Conservation (phyloP, 2,329 filamentous ascomycete genomes). For the Monosporascus sp. region DNA sequence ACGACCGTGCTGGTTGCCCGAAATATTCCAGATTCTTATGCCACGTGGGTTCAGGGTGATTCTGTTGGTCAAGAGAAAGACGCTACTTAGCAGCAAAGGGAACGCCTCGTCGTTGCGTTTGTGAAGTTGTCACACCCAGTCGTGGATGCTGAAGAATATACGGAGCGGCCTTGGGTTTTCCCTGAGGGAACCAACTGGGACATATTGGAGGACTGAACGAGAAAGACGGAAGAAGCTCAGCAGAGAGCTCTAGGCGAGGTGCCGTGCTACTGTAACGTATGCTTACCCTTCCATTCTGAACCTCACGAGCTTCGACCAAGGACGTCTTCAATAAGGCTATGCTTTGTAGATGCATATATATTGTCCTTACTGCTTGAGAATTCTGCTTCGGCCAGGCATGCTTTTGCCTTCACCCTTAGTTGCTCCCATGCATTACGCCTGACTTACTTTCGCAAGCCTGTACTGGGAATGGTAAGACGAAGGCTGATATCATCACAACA, state of each 20-base stretch:
- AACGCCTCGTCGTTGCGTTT: constrained; percentile 12
- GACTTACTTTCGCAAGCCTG: not conserved
- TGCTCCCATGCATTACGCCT: too few species aligned
- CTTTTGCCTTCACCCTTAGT: too few species aligned
- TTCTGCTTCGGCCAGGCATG: too few species aligned
- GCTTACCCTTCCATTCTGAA: constrained; percentile 1
- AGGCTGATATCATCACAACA: not conserved
- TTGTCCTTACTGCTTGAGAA: too few species aligned
- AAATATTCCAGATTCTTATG: not conserved
- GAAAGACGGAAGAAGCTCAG: constrained; percentile 10
- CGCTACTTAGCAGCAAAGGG: not conserved
- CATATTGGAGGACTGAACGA: constrained; percentile 11
- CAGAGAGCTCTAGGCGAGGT: constrained; percentile 6
- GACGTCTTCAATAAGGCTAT: too few species aligned
- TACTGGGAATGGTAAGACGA: not conserved
- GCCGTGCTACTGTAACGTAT: constrained; percentile 20
- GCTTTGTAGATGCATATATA: too few species aligned
- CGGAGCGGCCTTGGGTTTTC: constrained; percentile 20
- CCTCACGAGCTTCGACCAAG: too few species aligned
- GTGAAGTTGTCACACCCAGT: constrained; percentile 22
- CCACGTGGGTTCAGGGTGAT: not conserved
- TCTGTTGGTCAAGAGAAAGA: not conserved
- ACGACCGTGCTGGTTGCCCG: constrained; percentile 17
- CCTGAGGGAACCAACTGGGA: constrained; percentile 16
- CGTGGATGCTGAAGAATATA: constrained; percentile 6